These are phyloP conservation scores for Aspergillus saccharolyticus DNA, from an alignment of 495 filamentous ascomycete genomes.

Conservation along the genomic window DNA sequence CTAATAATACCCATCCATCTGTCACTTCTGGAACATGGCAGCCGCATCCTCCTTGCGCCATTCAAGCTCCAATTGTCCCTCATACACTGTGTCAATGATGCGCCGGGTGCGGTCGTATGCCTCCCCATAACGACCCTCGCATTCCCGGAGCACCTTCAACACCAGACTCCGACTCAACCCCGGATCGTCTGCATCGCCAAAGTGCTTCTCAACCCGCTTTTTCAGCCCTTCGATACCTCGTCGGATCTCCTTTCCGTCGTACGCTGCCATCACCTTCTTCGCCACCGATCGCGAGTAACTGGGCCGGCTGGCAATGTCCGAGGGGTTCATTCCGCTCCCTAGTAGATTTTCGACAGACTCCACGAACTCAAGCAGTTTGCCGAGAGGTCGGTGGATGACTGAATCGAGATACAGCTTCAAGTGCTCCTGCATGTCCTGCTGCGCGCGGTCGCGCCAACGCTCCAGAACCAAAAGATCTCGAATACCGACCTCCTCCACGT, in stretches of 20 bases:
- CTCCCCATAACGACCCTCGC: constrained; percentile 71
- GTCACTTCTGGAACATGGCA: constrained; percentile 47
- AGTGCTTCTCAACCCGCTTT: constrained; percentile 94
- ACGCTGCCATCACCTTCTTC: constrained; percentile 73
- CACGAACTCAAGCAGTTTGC: constrained; percentile 83
- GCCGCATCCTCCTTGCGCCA: constrained; percentile 56
- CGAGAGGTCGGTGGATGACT: constrained; percentile 82
- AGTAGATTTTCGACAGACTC: constrained; percentile 76
- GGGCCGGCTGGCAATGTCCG: constrained; percentile 63
- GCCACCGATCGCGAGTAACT: constrained; percentile 74
- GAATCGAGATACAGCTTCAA: constrained; percentile 79
- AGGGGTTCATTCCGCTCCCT: constrained; percentile 31
- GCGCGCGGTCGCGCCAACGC: constrained; percentile 72
- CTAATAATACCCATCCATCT: constrained; percentile 6
- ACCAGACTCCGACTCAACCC: constrained; percentile 66
- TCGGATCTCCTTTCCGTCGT: constrained; percentile 77
- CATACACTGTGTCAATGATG: constrained; percentile 59
- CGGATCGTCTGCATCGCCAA: constrained; percentile 78
- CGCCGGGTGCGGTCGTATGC: constrained; percentile 65
- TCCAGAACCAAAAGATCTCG: constrained; percentile 66
- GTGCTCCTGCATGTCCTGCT: constrained; percentile 79
- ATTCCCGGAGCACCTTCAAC: constrained; percentile 70
- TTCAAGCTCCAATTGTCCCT: constrained; percentile 57
- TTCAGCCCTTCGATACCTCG: constrained; percentile 79
- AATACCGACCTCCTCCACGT: constrained; percentile 84